Evolutionary conservation across 768 basidiomycete species (phyloP).

Genomic region (Auriscalpium vulgare): DNA sequence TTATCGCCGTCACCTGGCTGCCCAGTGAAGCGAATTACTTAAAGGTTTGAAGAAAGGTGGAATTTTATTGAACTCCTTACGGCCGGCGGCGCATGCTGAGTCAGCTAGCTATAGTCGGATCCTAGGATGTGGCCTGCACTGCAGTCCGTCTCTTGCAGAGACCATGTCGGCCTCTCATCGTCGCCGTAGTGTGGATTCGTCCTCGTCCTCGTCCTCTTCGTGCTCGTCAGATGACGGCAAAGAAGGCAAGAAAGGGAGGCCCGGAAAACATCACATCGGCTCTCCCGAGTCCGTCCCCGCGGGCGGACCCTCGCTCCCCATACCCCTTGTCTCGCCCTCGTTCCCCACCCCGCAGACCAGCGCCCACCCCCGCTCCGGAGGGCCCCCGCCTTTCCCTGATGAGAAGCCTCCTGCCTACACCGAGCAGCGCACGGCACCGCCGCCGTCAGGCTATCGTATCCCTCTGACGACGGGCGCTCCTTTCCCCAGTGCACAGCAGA

Average conservation of each 20-base stretch:
- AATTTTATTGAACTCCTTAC: no score
- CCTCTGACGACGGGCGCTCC: conserved; percentile 36
- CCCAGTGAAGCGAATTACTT: no score
- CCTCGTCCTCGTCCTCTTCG: conserved; percentile 1
- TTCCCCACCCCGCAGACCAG: not conserved
- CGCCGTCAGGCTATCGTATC: conserved; percentile 63
- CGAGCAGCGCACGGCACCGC: conserved; percentile 21
- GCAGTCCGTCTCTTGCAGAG: no score
- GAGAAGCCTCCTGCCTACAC: conserved; percentile 1
- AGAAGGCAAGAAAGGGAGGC: no score
- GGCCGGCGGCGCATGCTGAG: no score
- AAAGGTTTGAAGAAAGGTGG: no score
- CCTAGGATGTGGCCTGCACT: not conserved
- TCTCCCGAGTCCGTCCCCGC: not conserved
- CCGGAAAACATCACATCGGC: no score
- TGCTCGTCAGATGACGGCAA: not conserved
- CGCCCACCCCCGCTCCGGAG: not conserved
- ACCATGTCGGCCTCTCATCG: conserved; percentile 7
- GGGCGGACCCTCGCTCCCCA: not conserved
- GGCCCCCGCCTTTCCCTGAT: not conserved
- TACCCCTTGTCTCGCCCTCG: not conserved
- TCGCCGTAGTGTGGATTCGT: conserved; percentile 12
- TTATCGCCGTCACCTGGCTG: no score
- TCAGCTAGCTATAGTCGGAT: not conserved
- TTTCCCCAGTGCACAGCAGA: conserved; percentile 36